A percentile compares a stretch with the other conserved stretches of the same genome.
These are phyloP conservation scores for Aspergillus haitiensis DNA, from an alignment of 495 filamentous ascomycete species.

Conservation along the genomic window DNA sequence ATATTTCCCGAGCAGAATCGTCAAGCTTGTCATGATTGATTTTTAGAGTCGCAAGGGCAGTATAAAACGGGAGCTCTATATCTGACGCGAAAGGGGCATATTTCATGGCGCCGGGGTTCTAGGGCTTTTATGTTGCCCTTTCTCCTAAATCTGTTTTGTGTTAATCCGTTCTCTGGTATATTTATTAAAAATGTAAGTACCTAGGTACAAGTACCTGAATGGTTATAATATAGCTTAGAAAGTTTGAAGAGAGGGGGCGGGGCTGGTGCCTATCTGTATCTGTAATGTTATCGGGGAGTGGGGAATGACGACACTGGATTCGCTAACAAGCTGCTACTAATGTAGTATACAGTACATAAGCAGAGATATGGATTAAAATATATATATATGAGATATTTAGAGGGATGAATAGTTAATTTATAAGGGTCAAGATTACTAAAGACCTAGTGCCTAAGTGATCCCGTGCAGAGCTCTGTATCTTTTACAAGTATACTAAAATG, in stretches of 20 bases:
- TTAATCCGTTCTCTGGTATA: neutral
- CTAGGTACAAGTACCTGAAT: neutral
- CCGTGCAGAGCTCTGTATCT: too few species aligned
- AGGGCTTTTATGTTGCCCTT: too few species aligned
- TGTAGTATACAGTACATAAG: neutral
- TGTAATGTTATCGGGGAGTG: neutral
- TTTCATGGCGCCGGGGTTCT: constrained; percentile 33
- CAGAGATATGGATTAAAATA: neutral
- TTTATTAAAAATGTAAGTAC: neutral
- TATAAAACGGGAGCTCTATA: constrained; percentile 93
- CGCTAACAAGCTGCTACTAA: neutral
- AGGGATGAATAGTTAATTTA: too few species aligned
- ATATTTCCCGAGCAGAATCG: constrained; percentile 79
- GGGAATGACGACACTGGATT: neutral
- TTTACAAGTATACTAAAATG: too few species aligned
- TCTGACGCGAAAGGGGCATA: constrained; percentile 90
- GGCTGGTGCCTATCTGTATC: neutral
- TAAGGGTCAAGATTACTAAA: too few species aligned
- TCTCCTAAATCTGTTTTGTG: too few species aligned
- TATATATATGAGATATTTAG: neutral
- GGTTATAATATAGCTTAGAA: neutral
- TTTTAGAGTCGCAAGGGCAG: constrained; percentile 81
- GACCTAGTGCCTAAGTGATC: too few species aligned
- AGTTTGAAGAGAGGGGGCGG: neutral
- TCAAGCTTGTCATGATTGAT: constrained; percentile 96